These are phyloP conservation scores for Annona cherimola DNA, from an alignment of 164 flowering plant species.

Conservation along the genomic window DNA sequence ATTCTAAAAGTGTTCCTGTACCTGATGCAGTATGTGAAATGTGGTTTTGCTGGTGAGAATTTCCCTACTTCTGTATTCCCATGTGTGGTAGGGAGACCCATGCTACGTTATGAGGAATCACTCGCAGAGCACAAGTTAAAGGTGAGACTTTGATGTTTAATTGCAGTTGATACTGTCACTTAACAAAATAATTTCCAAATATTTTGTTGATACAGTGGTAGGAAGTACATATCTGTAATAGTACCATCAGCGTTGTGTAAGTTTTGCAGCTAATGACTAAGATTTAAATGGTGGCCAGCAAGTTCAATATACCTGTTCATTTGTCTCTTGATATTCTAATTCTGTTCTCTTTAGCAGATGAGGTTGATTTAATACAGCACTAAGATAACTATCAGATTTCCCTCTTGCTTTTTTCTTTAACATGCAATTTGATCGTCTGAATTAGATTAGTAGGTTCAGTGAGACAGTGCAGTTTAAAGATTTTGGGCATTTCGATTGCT, in stretches of 20 bases:
- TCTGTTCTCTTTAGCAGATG: no score
- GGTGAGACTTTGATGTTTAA: conserved; percentile 29
- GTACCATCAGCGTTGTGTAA: not conserved
- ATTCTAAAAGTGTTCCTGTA: conserved; percentile 5
- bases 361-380: not conserved
- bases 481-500: not conserved
- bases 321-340: not conserved
- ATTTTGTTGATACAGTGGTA: not conserved
- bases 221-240: not conserved
- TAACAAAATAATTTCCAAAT: not conserved
- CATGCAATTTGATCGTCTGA: not conserved
- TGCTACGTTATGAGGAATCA: conserved; percentile 92
- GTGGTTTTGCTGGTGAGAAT: conserved; percentile 98
- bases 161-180: not conserved
- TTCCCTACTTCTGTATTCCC: conserved; percentile 97
- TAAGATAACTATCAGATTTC: not conserved
- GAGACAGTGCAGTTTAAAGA: not conserved
- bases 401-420: not conserved
- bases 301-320: not conserved
- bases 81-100: conserved; percentile 89
- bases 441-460: not conserved
- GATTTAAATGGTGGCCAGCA: not conserved
- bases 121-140: conserved; percentile 77
- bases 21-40: conserved; percentile 85
- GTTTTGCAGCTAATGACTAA: not conserved